Evolutionary conservation across 2,329 filamentous ascomycete genomes (phyloP).

Genomic region (Arachnopeziza araneosa): DNA sequence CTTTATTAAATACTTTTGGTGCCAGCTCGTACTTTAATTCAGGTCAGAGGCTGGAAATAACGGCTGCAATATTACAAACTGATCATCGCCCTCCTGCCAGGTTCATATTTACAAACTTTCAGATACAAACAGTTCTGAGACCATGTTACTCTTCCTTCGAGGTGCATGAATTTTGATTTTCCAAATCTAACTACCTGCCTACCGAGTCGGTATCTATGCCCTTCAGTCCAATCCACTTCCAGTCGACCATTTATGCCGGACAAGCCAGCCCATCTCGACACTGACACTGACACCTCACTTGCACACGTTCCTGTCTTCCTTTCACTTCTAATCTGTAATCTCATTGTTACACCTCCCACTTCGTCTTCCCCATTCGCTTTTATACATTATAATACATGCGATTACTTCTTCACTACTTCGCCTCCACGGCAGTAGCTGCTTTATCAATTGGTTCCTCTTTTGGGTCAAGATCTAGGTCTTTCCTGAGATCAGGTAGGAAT

Average conservation of each 20-base stretch:
- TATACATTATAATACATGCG: neutral
- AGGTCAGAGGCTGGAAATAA: too few relatives aligned
- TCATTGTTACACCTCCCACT: neutral
- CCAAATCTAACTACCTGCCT: neutral
- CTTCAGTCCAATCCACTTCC: neutral
- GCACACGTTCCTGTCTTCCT: neutral
- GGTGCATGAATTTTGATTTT: neutral
- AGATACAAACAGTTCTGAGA: neutral
- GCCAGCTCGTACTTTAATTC: too few relatives aligned
- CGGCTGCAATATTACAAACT: too few relatives aligned
- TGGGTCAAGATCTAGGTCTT: constrained; percentile 48
- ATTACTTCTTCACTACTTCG: neutral
- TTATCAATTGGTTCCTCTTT: constrained; percentile 7
- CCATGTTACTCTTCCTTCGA: neutral
- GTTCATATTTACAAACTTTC: too few relatives aligned
- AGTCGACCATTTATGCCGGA: neutral
- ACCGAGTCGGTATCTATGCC: neutral
- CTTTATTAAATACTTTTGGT: too few relatives aligned
- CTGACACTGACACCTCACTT: neutral
- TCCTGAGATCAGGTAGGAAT: constrained; percentile 55
- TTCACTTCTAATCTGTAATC: neutral
- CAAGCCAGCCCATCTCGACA: too few relatives aligned
- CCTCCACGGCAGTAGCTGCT: constrained; percentile 1
- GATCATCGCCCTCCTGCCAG: too few relatives aligned
- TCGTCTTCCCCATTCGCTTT: neutral